Base-by-base conservation (phyloP, 2,329 filamentous ascomycete genomes). In the Aspergillus costaricaensis region DNA sequence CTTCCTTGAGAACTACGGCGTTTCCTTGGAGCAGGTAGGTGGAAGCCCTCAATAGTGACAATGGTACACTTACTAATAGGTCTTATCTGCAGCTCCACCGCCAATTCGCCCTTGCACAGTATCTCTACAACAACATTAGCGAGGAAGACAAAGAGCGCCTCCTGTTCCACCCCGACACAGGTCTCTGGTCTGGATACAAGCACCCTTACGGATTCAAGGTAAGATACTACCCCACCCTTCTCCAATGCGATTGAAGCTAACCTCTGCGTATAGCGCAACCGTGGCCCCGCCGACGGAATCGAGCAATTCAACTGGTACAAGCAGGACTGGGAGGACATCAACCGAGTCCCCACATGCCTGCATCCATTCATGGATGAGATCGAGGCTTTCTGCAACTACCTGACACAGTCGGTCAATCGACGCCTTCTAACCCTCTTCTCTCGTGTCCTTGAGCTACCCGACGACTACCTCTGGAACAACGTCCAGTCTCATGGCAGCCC, bases 271-370 rank as follows among this genome's bases (percentile, higher is more conserved):
- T 56, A 80, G 76, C 78, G 80, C 49, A 69, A 79, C 41, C 76
- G 73, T 2, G 80, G 79, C 1, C 66, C 73, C 12, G 67, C 75
- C 15, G 82, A 83, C 65, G 81, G 81, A 3, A 83, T 83, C 57
- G 82, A 84, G 63, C 82, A 84, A 61, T 84, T 83, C 70, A 84
- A 84, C 70, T 83, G 78, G 77, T 84, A 83, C 71, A 77, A 74
- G 23, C 68, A 68, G 1, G 80, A 83, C 50, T 83, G 79, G 76
- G 70, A 78, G 60, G 71, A 79, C 59, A 63, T 71, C 21, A 67
- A 76, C 51, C 70, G 79, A 7, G 71, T 77, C 0, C 82, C 82
- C 1, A 74, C 62, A n/a, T 83, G 81, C 53, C 68, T 82, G 1
- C 74, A 77, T 57, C 80, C 81, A 0, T 81, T 81, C 61, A 82